Evolutionary conservation across 2,329 filamentous ascomycete genomes (phyloP).

Genomic region (Fusarium continuum): DNA sequence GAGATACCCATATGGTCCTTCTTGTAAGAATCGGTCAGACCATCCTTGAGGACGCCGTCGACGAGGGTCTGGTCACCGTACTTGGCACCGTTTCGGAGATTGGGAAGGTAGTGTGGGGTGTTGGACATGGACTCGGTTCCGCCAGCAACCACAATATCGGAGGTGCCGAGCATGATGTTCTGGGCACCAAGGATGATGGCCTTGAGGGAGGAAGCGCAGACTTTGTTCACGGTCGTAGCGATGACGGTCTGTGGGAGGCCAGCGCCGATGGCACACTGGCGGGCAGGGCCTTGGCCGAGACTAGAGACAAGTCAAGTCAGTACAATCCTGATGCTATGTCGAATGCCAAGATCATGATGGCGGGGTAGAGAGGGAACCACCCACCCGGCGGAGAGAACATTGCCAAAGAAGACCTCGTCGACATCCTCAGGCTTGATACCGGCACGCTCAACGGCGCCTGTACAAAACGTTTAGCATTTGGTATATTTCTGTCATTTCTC

Average conservation of each 20-base stretch:
- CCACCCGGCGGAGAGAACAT: constrained; percentile 96
- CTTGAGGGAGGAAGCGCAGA: constrained; percentile 95
- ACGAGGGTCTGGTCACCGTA: constrained; percentile 91
- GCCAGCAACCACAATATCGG: constrained; percentile 90
- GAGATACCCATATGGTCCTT: constrained; percentile 97
- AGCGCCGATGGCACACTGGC: constrained; percentile 90
- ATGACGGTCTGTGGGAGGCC: constrained; percentile 83
- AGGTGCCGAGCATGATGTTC: constrained; percentile 97
- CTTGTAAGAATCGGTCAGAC: constrained; percentile 92
- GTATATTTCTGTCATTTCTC: not conserved
- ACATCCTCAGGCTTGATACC: constrained; percentile 90
- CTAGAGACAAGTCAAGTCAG: constrained; percentile 56
- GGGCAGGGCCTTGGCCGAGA: constrained; percentile 93
- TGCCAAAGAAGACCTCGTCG: constrained; percentile 97
- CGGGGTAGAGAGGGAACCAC: constrained; percentile 39
- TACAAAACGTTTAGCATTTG: not conserved
- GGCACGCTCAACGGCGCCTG: constrained; percentile 83
- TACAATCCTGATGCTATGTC: not conserved
- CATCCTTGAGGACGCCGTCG: constrained; percentile 93
- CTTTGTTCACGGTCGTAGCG: constrained; percentile 97
- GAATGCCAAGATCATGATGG: constrained; percentile 6
- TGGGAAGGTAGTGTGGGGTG: constrained; percentile 92
- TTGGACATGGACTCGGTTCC: constrained; percentile 99
- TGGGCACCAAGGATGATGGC: constrained; percentile 93
- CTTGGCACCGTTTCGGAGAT: constrained; percentile 86